A percentile compares a stretch with the other conserved stretches of the same genome.
Evolutionary conservation across 306 rosid species (phyloP).

Genomic region (Cicer pinnatifidum): DNA sequence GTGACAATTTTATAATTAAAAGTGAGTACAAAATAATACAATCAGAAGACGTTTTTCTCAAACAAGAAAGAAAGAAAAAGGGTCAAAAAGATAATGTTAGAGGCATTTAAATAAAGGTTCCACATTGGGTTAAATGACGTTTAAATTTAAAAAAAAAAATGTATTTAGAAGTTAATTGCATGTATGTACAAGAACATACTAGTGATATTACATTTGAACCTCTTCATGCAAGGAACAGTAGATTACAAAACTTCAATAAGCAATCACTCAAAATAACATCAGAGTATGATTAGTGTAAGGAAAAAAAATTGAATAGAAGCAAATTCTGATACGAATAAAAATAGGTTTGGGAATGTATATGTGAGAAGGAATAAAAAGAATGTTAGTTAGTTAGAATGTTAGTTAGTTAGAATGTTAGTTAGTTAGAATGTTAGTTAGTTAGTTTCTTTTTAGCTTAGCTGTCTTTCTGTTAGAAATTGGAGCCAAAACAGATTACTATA

Average conservation of each 20-base stretch:
- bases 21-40: too few relatives aligned
- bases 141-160: background rate
- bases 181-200: conserved; percentile 7
- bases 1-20: too few relatives aligned
- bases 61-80: too few relatives aligned
- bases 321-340: background rate
- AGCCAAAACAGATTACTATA: too few relatives aligned
- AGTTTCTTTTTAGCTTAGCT: too few relatives aligned
- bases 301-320: background rate
- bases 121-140: background rate
- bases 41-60: too few relatives aligned
- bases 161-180: background rate
- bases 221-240: conserved; percentile 5
- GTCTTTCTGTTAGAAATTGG: too few relatives aligned
- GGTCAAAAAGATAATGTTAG: background rate
- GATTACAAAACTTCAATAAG: conserved; percentile 31
- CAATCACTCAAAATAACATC: conserved; percentile 5
- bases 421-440: too few relatives aligned
- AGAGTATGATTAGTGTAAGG: conserved; percentile 6
- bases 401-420: too few relatives aligned
- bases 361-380: too few relatives aligned
- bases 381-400: too few relatives aligned
- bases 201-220: conserved; percentile 28
- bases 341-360: too few relatives aligned
- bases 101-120: background rate